A percentile compares a stretch with the other conserved stretches of the same genome.
Conservation (phyloP, 1,139 yeast species). For the Yamadazyma membranifaciens region DNA sequence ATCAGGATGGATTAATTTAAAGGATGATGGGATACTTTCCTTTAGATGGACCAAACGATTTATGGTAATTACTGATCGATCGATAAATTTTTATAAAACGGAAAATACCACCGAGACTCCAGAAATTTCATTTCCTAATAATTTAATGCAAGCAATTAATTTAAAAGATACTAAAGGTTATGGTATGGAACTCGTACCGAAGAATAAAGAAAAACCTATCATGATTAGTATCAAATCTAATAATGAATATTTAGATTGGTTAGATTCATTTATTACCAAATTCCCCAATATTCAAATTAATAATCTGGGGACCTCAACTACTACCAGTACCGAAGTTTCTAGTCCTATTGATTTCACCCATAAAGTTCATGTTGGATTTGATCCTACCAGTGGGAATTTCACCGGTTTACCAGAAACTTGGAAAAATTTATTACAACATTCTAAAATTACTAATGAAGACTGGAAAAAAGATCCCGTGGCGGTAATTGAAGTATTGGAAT, state of each 20-base stretch:
- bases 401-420: slow-evolving; percentile 80
- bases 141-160: slow-evolving; percentile 37
- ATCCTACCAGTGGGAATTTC: slow-evolving; percentile 66
- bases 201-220: slow-evolving; percentile 54
- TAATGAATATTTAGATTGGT: slow-evolving; percentile 84
- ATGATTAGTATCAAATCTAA: slow-evolving; percentile 76
- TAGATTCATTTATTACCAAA: slow-evolving; percentile 83
- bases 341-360: slow-evolving; percentile 79
- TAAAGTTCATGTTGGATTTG: slow-evolving; percentile 63
- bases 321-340: slow-evolving; percentile 48
- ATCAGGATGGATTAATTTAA: slow-evolving; percentile 85
- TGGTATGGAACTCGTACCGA: slow-evolving; percentile 75
- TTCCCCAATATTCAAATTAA: slow-evolving; percentile 61
- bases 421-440: slow-evolving; percentile 71
- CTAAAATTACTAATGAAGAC: slow-evolving; percentile 78
- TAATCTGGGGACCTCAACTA: background rate
- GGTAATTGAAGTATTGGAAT: slow-evolving; percentile 88
- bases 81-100: slow-evolving; percentile 70
- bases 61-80: slow-evolving; percentile 72
- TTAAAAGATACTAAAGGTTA: slow-evolving; percentile 42
- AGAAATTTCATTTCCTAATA: slow-evolving; percentile 42
- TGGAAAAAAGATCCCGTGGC: slow-evolving; percentile 85
- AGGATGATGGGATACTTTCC: slow-evolving; percentile 82
- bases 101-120: slow-evolving; percentile 18
- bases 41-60: slow-evolving; percentile 92